phyloP scores from a whole-genome alignment of 495 filamentous ascomycete species.

The Extremus antarcticus region DNA sequence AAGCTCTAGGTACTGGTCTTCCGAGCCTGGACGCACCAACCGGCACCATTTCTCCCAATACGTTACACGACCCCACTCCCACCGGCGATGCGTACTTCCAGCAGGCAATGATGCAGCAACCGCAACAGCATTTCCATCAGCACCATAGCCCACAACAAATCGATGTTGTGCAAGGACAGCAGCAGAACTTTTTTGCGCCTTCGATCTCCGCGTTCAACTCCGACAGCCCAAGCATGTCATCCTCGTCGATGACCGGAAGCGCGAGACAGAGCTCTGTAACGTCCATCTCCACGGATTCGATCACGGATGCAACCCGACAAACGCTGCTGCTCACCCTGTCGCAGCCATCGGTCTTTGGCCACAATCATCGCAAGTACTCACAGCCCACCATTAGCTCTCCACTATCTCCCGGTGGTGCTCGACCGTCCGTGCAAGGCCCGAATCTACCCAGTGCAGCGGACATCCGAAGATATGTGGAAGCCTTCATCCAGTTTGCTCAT shows the following conservation, averaged over 20 bases:
- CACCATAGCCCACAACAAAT: constrained; percentile 9
- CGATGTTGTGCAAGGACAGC: neutral
- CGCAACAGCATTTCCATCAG: constrained; percentile 14
- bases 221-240: constrained; percentile 49
- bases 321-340: constrained; percentile 73
- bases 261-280: constrained; percentile 53
- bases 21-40: constrained; percentile 20
- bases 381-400: constrained; percentile 58
- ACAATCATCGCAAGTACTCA: constrained; percentile 59
- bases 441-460: constrained; percentile 76
- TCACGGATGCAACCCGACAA: constrained; percentile 88
- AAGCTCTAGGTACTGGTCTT: constrained; percentile 33
- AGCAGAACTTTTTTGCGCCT: constrained; percentile 8
- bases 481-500: constrained; percentile 91
- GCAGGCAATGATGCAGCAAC: constrained; percentile 17
- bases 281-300: constrained; percentile 60
- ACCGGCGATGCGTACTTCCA: constrained; percentile 26
- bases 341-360: constrained; percentile 58
- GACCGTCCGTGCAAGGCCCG: constrained; percentile 26
- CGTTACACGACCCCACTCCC: constrained; percentile 20
- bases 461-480: constrained; percentile 80
- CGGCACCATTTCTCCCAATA: constrained; percentile 22
- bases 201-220: constrained; percentile 41
- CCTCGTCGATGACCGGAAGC: constrained; percentile 52
- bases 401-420: constrained; percentile 43